phyloP scores from a whole-genome alignment of 305 asterid genomes.

The Solanum aculeatissimum region DNA sequence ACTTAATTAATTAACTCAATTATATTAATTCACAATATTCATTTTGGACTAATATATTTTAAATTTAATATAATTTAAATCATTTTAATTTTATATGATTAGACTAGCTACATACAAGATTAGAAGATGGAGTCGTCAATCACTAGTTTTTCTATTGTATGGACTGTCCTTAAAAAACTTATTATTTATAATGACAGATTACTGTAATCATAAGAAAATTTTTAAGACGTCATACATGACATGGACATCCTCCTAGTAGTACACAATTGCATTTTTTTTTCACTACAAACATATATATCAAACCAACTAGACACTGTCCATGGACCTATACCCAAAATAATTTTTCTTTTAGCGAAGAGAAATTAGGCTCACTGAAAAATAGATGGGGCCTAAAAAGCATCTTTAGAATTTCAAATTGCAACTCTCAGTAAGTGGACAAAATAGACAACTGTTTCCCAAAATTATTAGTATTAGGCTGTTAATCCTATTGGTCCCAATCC shows the following conservation, averaged over 20 bases:
- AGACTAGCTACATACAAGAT: background rate
- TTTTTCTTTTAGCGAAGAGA: background rate
- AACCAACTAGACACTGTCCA: background rate
- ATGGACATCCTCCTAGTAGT: background rate
- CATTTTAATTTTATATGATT: too few relatives aligned
- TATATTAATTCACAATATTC: too few relatives aligned
- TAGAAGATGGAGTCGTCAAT: background rate
- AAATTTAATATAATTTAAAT: too few relatives aligned
- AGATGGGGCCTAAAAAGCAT: background rate
- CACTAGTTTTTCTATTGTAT: background rate
- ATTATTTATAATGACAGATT: background rate
- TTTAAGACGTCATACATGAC: background rate
- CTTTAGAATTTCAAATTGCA: background rate
- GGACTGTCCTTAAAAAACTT: background rate
- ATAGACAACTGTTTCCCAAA: constrained; percentile 19
- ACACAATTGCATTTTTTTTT: background rate
- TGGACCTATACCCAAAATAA: background rate
- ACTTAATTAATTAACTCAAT: too few relatives aligned
- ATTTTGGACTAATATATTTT: too few relatives aligned
- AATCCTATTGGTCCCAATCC: constrained; percentile 14
- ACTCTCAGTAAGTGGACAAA: constrained; percentile 12
- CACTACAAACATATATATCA: background rate
- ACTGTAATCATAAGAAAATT: background rate
- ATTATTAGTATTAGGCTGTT: constrained; percentile 16
- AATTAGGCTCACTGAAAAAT: background rate